Evolutionary conservation across 2,329 filamentous ascomycete species (phyloP), one percentile per base, ranked within the genome.

Genomic region (Colletotrichum aenigma): DNA sequence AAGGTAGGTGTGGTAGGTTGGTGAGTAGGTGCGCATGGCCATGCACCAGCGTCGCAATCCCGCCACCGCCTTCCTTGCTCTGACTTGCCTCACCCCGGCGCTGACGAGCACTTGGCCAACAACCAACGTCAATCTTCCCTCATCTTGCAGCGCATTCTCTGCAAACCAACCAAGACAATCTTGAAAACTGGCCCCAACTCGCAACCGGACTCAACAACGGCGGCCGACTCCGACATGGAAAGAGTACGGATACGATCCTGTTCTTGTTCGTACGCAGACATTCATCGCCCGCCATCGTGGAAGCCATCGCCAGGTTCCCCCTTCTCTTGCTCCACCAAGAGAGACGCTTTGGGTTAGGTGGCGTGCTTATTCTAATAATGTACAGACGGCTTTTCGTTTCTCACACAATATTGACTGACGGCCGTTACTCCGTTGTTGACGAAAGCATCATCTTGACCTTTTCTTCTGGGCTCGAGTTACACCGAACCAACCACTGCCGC

Each of bases 121-220:
- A 48, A 62, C 21, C 58, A 75, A 75, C 73, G 70, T 68, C 73
- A 73, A 61, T 68, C n/a, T 43, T 73, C 26, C 62, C 56, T 73
- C 70, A 75, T 73, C 70, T 68, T 73, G 73, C 73, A 73, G 73
- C 30, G n/a, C 65, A 32, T 32, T 60, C 30, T 28, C 38, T 71
- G 52, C 48, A 38, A 66, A 36, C n/a, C 71, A 70, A 43, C 32
- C 34, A 67, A 32, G 62, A 28, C 30, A n/a, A 34, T 48, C 52
- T 60, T n/a, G 38, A 67, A 36, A 28, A 48, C 43, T 56, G 43
- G n/a, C 26, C 16, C 21, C 58, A 21, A 61, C 28, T 21, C 12
- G 21, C 58, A 13, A 21, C 58, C 28, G 43, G n/a, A 21, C 43
- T 52, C 43, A 52, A 34, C 56, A 28, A 30, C 18, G 13, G 56